Base-by-base conservation (phyloP, 2,329 filamentous ascomycete species). In the Fusarium bulbicola region DNA sequence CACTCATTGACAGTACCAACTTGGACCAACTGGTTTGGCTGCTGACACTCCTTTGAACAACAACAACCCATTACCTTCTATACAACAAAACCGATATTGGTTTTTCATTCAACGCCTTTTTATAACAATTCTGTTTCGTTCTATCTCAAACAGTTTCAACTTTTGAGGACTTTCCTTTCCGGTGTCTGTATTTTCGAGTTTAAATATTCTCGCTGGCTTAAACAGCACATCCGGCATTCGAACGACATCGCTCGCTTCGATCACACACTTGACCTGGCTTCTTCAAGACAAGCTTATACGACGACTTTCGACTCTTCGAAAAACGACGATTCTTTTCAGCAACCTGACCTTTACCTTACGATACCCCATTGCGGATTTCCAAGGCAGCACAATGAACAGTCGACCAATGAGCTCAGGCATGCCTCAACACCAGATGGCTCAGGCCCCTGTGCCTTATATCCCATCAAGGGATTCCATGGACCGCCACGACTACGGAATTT, bases 401-500 rank as follows among this genome's bases (percentile, higher is more conserved):
- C 67, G 57, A 76, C 56, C 72, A 58, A 57, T 45, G 66, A 68
- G 70, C 47, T 73, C 62, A 63, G 61, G 66, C 59, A 87, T 90
- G 87, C 86, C 88, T 80, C 86, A 85, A 54, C 84, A 85, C 76
- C 85, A 86, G 72, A 82, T 87, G 76, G 80, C 84, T 37, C 81
- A 85, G 54, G 80, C 84, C 36, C 79, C 84, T 64, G 78, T 81
- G 70, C 79, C 84, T 43, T 89, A 89, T 76, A 84, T 84, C 45
- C 86, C 86, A 34, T 85, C 85, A 28, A 86, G 86, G 62, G 89
- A 90, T 78, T 83, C 82, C 70, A 84, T 88, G 77, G 86, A 88
- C 68, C 87, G 88, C 70, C 88, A 90, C 71, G 88, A 89, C 26
- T 89, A 88, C 76, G 86, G 89, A 61, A 84, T 91, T 79, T 84